Base-by-base conservation (phyloP, 192 early-diverging fungal species). In the Coemansia sp. region DNA sequence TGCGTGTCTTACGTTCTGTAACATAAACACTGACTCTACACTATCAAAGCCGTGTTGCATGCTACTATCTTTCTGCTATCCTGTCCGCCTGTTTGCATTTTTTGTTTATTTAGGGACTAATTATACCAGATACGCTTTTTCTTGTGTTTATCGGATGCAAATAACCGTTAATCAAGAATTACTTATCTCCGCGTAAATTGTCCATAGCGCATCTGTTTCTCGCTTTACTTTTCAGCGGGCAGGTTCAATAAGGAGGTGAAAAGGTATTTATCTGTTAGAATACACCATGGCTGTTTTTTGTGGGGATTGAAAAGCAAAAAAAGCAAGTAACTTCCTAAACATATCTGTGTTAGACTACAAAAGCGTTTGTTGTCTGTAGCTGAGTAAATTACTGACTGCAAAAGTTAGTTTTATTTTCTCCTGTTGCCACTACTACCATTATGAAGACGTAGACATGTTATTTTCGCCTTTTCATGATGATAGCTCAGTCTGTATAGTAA, bases 301-400 rank as follows among this genome's bases (percentile, higher is more conserved):
- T 54, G 52, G 52, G 16, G 57, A 19, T 40, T 39, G 40, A 59
- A 41, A 38, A 16, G 32, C 32, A 32, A 15, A 38, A 59, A 59
- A 59, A 59, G 57, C 9, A 38, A 59, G 57, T 59, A 59, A 19
- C 39, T 39, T 41, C 57, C n/a, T 40, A 59, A 41, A 59, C 57
- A 59, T 41, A 11, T 41, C n/a, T 56, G 56, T 59, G 57, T 59
- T 59, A 59, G 57, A 40, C 9, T 16, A 16, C n/a, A 39, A 16
- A 41, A 26, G 26, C 15, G 19, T 23, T 32, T 23, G 19, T 26
- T 54, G 52, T 10, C 15, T 54, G 7, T 19, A 50, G 16, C 49
- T 50, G 49, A 50, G 49, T 50, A 50, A 15, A 26, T 54, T 54
- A 26, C 21, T 54, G 23, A 23, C 21, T 54, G 9, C 11, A 54